phyloP scores from a whole-genome alignment of 306 rosid species.

The Psophocarpus tetragonolobus region DNA sequence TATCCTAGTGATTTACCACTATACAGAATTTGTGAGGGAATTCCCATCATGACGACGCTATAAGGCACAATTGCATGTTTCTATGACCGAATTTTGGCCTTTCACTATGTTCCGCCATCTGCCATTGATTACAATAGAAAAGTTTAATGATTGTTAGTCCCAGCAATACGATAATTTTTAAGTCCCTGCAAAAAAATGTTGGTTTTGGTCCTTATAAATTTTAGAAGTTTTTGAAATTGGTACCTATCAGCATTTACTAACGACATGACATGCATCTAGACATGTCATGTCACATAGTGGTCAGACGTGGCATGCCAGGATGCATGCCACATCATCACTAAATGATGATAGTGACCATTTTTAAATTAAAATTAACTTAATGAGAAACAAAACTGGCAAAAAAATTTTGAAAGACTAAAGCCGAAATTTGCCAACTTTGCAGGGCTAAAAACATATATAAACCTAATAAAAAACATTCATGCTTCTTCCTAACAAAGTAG shows the following conservation, averaged over 20 bases:
- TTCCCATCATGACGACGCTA: too few species aligned
- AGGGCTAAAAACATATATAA: not conserved
- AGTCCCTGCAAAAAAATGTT: too few species aligned
- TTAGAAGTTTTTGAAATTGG: not conserved
- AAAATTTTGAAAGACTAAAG: not conserved
- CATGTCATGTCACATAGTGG: not conserved
- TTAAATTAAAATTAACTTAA: not conserved
- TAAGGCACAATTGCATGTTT: too few species aligned
- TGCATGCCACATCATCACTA: not conserved
- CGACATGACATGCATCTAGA: not conserved
- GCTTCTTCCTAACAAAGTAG: not conserved
- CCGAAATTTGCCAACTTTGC: not conserved
- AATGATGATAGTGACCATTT: not conserved
- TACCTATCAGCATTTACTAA: not conserved
- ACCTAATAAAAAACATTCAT: not conserved
- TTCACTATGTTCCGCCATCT: too few species aligned
- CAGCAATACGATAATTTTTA: too few species aligned
- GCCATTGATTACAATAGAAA: too few species aligned
- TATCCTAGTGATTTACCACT: too few species aligned
- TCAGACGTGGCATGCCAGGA: not conserved
- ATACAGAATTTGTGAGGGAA: too few species aligned
- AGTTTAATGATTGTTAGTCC: too few species aligned
- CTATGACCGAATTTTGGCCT: too few species aligned
- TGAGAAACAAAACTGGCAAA: not conserved
- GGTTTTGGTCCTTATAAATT: too few species aligned